These are phyloP conservation scores for Alternaria alternata DNA, from an alignment of 2,329 filamentous ascomycete species.

Conservation along the genomic window DNA sequence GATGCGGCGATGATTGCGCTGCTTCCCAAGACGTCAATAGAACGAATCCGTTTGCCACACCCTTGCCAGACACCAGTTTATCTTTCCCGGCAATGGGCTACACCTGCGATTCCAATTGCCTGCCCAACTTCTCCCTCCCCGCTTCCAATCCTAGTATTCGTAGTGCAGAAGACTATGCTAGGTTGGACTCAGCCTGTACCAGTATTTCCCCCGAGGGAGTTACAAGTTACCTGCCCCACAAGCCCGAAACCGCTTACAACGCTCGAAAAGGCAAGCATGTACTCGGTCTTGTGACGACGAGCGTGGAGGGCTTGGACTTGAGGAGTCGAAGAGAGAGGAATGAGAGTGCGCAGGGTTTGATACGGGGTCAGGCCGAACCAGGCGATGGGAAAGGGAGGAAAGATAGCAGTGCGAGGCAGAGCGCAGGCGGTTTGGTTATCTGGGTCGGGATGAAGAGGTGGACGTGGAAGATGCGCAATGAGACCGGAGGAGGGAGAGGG, in stretches of 20 bases:
- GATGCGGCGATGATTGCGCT: neutral
- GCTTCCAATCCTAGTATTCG: neutral
- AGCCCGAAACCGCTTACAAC: conserved; percentile 16
- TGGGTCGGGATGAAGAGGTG: neutral
- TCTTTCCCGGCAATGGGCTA: no score
- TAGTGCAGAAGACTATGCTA: neutral
- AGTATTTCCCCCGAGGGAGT: neutral
- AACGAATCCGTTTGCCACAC: neutral
- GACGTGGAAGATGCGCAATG: neutral
- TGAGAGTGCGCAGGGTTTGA: conserved; percentile 28
- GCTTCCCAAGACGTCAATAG: neutral
- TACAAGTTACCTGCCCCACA: neutral
- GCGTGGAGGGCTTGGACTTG: conserved; percentile 18
- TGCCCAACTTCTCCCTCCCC: neutral
- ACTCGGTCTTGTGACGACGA: conserved; percentile 17
- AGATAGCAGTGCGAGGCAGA: neutral
- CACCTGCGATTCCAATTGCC: no score
- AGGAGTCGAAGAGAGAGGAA: conserved; percentile 31
- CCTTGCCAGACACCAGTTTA: neutral
- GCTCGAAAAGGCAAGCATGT: conserved; percentile 34
- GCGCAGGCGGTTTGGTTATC: neutral
- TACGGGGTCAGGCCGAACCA: conserved; percentile 6
- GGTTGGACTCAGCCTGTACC: conserved; percentile 15
- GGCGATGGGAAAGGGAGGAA: neutral
- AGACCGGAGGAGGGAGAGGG: neutral